Percentiles rank a stretch among this genome's conserved stretches.
phyloP scores from a whole-genome alignment of 1,284 basidiomycete species.

The Rhodofomes roseus region DNA sequence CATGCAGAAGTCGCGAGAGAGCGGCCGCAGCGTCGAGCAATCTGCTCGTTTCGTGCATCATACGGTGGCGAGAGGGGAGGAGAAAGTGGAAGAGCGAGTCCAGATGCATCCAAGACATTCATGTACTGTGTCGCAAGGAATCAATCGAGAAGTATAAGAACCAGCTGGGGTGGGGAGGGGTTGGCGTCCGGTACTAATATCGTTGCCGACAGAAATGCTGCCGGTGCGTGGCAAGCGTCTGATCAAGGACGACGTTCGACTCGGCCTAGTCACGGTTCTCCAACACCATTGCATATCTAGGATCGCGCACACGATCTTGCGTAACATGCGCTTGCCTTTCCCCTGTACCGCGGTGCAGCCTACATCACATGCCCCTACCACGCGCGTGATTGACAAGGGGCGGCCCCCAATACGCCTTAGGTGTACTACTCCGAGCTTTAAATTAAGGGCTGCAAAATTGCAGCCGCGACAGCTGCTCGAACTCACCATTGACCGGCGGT shows the following conservation, averaged over 20 bases:
- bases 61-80: conserved; percentile 15
- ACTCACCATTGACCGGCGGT: background rate
- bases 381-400: conserved; percentile 3
- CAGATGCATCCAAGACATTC: conserved; percentile 23
- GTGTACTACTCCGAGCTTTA: background rate
- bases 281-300: conserved; percentile 1
- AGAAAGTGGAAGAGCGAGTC: conserved; percentile 10
- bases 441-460: background rate
- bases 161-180: conserved; percentile 16
- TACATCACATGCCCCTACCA: conserved; percentile 12
- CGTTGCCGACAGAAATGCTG: conserved; percentile 24
- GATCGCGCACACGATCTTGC: conserved; percentile 7
- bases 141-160: conserved; percentile 28
- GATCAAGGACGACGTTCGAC: conserved; percentile 21
- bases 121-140: conserved; percentile 22
- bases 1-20: conserved; percentile 52
- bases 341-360: conserved; percentile 5
- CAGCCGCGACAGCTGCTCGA: background rate
- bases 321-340: conserved; percentile 1
- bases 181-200: conserved; percentile 17
- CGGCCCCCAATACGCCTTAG: background rate
- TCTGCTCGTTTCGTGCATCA: conserved; percentile 62
- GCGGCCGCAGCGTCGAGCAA: conserved; percentile 60
- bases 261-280: conserved; percentile 19
- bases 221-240: conserved; percentile 25